Percentiles rank a stretch among this genome's conserved stretches.
Evolutionary conservation across 192 early-diverging fungal genomes (phyloP).

Genomic region (Lobosporangium transversale): DNA sequence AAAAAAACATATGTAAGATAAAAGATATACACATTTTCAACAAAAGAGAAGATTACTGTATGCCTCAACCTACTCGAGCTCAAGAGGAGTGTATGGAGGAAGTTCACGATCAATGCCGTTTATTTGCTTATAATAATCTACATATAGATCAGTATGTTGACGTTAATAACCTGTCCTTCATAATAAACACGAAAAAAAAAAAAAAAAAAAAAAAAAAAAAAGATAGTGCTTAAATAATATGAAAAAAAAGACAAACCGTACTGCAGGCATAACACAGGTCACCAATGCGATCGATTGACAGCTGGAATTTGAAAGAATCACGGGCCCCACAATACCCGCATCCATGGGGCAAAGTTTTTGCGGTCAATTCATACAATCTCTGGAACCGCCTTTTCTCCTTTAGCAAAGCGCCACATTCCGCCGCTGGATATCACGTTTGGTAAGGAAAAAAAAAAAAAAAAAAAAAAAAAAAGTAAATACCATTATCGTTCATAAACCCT

Average conservation of each 20-base stretch:
- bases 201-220: no score
- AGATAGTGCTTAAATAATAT: no score
- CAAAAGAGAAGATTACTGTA: no score
- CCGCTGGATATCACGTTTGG: neutral
- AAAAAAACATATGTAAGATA: no score
- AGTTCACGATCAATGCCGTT: constrained; percentile 7
- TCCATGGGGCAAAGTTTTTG: constrained; percentile 5
- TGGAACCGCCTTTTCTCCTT: constrained; percentile 42
- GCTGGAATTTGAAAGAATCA: constrained; percentile 7
- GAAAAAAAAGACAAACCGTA: no score
- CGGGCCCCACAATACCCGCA: constrained; percentile 31
- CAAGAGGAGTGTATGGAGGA: neutral
- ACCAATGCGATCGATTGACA: constrained; percentile 12
- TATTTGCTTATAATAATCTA: constrained; percentile 8
- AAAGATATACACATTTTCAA: no score
- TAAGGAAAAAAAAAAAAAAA: neutral
- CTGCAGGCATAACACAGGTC: constrained; percentile 10
- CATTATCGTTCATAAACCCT: neutral
- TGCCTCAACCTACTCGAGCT: neutral
- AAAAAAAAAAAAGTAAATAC: neutral
- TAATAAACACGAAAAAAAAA: no score
- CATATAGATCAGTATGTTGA: neutral
- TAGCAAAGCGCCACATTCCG: constrained; percentile 14
- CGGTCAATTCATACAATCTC: constrained; percentile 24
- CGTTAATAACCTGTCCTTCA: neutral